Base-by-base conservation (phyloP, 371 early-diverging fungal genomes). In the Saksenaea oblongispora region DNA sequence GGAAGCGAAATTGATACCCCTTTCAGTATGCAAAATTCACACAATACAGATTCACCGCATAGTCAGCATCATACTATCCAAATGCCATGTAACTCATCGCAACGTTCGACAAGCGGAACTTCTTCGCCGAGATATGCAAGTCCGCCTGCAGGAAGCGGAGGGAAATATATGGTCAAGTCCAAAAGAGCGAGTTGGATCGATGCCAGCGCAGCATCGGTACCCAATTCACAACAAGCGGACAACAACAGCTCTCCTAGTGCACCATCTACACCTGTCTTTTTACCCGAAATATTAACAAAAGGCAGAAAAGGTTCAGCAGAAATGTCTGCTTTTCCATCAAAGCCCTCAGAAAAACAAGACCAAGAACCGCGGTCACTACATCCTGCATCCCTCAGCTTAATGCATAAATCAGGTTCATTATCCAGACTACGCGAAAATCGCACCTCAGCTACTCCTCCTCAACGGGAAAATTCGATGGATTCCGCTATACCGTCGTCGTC, bases 101-200 rank as follows among this genome's bases (percentile, higher is more conserved):
- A 47, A 22, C 51, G 34, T 34, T 47, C 51, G 22, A 47, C 51
- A 22, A 47, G 51, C 22, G 34, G 31, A 31, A 54, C 51, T 8
- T 37, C 47, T 17, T 72, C 73, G 22, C 69, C 73, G 28, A 65
- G 66, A 61, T 72, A 72, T 56, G 66, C 73, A 0, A 72, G 73
- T 56, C 73, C 73, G 2, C 73, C 69, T 18, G 73, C 66, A 5
- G 73, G 73, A 14, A 65, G 66, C 58, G 73, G 73, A 35, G 73
- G 69, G 14, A 72, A 69, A 37, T 72, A 72, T 35, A 72, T 72
- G 73, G 69, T 72, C 18, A 72, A 72, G 35, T 72, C 73, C 10
- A 72, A 72, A 55, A 62, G 73, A 18, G 69, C 73, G 11, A 72
- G 73, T 42, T 72, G 73, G 73, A 72, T 72, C 26, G 73, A 72